phyloP scores from a whole-genome alignment of 148 eudicot genomes.

The Fagopyrum esculentum region DNA sequence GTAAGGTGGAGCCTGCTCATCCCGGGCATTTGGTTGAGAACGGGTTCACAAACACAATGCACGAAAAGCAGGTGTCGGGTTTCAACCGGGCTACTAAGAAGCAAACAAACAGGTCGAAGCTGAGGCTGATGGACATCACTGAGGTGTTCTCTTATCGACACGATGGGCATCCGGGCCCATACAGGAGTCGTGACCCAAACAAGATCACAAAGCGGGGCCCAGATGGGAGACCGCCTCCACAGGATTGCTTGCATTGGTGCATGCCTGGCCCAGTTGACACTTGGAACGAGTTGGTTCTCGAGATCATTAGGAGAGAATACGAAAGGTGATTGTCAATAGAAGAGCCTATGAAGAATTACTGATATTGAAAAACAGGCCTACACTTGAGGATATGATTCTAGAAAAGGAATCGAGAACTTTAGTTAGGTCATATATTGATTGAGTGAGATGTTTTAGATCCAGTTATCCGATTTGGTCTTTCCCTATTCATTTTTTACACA shows the following conservation, averaged over 20 bases:
- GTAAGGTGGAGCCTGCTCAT: slow-evolving; percentile 53
- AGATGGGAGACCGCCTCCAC: slow-evolving; percentile 86
- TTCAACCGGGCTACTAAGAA: slow-evolving; percentile 47
- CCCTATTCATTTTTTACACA: not conserved
- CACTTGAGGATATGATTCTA: not conserved
- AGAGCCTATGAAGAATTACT: not conserved
- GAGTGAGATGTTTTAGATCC: not conserved
- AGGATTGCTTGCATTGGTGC: slow-evolving; percentile 98
- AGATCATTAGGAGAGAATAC: slow-evolving; percentile 55
- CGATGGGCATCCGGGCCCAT: slow-evolving; percentile 97
- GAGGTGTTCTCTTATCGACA: slow-evolving; percentile 64
- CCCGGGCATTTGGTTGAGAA: slow-evolving; percentile 56
- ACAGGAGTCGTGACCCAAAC: slow-evolving; percentile 54
- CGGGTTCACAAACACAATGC: slow-evolving; percentile 73
- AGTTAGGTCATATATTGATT: slow-evolving; percentile 1
- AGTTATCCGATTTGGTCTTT: not conserved
- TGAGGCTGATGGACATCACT: slow-evolving; percentile 80
- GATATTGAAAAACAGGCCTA: not conserved
- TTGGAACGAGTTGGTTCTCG: slow-evolving; percentile 83
- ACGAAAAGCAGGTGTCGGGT: slow-evolving; percentile 66
- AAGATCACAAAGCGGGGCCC: slow-evolving; percentile 73
- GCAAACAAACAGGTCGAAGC: slow-evolving; percentile 42
- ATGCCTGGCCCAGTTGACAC: slow-evolving; percentile 97
- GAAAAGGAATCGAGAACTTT: not conserved
- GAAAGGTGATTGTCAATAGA: slow-evolving; percentile 8